phyloP scores from a whole-genome alignment of 768 basidiomycete genomes.

The Ephemerocybe angulata region DNA sequence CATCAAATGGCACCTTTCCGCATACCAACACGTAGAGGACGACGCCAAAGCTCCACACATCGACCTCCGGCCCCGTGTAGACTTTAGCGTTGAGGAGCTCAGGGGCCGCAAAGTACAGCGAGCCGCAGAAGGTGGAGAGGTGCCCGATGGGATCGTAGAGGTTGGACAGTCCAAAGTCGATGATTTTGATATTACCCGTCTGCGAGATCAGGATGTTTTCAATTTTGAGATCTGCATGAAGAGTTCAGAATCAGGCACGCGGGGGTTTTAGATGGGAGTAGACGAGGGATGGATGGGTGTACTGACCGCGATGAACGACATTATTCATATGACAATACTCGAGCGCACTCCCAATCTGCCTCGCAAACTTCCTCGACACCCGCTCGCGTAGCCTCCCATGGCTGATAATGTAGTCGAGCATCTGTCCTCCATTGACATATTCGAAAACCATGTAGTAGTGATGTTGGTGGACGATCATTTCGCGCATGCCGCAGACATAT shows the following conservation, averaged over 20 bases:
- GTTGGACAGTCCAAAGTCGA: slow-evolving; percentile 98
- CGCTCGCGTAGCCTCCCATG: slow-evolving; percentile 94
- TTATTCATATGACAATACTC: slow-evolving; percentile 97
- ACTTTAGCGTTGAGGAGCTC: slow-evolving; percentile 95
- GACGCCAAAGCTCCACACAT: slow-evolving; percentile 98
- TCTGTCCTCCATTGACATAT: slow-evolving; percentile 98
- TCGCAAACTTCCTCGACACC: slow-evolving; percentile 94
- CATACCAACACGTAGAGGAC: slow-evolving; percentile 97
- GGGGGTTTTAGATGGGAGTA: neutral
- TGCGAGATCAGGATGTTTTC: slow-evolving; percentile 99
- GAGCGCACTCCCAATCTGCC: slow-evolving; percentile 94
- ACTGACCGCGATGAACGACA: slow-evolving; percentile 87
- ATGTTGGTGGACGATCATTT: slow-evolving; percentile 96
- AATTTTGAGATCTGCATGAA: slow-evolving; percentile 82
- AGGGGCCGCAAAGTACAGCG: slow-evolving; percentile 96
- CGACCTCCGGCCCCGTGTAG: slow-evolving; percentile 97
- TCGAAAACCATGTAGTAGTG: slow-evolving; percentile 99
- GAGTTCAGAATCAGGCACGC: slow-evolving; percentile 4
- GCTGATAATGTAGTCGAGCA: slow-evolving; percentile 99
- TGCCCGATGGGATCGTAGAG: slow-evolving; percentile 80
- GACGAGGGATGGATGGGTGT: neutral
- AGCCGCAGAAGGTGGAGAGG: slow-evolving; percentile 95
- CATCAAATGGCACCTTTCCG: slow-evolving; percentile 98
- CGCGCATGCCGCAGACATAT: slow-evolving; percentile 98
- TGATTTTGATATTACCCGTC: slow-evolving; percentile 99